These are phyloP conservation scores for Scenedesmus sp. DNA, from an alignment of 163 green algal genomes.

Conservation along the genomic window DNA sequence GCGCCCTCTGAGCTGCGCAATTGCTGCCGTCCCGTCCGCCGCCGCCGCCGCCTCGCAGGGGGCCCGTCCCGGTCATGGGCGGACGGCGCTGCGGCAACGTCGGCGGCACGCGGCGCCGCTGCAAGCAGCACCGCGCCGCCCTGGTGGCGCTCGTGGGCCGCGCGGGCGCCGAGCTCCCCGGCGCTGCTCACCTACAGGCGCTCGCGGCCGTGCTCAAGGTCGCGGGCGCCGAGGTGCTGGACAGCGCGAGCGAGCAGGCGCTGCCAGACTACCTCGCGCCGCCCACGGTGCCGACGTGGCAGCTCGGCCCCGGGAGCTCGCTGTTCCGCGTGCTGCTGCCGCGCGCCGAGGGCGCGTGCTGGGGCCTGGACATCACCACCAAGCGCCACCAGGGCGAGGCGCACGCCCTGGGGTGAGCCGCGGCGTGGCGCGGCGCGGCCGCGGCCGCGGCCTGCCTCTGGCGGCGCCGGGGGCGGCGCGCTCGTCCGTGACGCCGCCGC, in stretches of 20 bases:
- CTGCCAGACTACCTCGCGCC: conserved; percentile 19
- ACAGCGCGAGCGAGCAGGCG: neutral
- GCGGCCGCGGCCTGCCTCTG: too few relatives aligned
- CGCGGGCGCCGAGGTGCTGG: neutral
- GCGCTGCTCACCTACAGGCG: conserved; percentile 1
- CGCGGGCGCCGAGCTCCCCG: neutral
- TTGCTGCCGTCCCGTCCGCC: neutral
- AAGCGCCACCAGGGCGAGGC: conserved; percentile 3
- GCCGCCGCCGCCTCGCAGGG: neutral
- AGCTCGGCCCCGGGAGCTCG: neutral
- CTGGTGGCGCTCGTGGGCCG: conserved; percentile 16
- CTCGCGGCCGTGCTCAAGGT: conserved; percentile 37
- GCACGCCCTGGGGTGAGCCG: conserved; percentile 12
- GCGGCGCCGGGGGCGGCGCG: too few relatives aligned
- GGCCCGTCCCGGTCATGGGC: neutral
- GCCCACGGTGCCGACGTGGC: neutral
- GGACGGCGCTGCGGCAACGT: conserved; percentile 27
- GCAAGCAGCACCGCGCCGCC: conserved; percentile 21
- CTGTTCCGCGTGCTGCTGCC: conserved; percentile 7
- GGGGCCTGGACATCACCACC: conserved; percentile 4
- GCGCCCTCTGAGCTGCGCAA: neutral
- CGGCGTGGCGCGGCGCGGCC: too few relatives aligned
- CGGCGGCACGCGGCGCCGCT: conserved; percentile 18
- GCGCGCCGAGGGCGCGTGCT: neutral
- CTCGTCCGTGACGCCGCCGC: too few relatives aligned